Percentiles rank a stretch among this genome's conserved stretches.
These are phyloP conservation scores for Epichloe aotearoae DNA, from an alignment of 2,329 filamentous ascomycete species.

Conservation along the genomic window DNA sequence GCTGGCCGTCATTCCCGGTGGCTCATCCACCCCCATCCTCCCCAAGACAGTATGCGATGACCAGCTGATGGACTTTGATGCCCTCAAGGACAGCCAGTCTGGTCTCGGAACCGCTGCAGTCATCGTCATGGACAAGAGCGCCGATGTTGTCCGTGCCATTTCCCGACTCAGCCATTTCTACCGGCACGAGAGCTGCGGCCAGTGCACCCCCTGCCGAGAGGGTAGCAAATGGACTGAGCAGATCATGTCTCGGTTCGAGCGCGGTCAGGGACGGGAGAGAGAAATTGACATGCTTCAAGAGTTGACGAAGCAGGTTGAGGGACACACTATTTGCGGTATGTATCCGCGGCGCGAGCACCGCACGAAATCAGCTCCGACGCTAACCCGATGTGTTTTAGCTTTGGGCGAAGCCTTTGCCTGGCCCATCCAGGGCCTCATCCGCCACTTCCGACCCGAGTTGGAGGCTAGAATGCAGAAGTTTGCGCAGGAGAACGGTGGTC, in stretches of 20 bases:
- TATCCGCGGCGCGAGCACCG: constrained; percentile 8
- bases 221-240: constrained; percentile 98
- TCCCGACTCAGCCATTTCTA: constrained; percentile 92
- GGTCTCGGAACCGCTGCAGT: constrained; percentile 95
- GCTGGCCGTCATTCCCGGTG: constrained; percentile 86
- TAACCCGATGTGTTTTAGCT: constrained; percentile 32
- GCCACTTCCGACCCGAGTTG: constrained; percentile 93
- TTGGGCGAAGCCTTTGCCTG: constrained; percentile 96
- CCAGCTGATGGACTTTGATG: constrained; percentile 98
- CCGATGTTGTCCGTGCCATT: constrained; percentile 90
- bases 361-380: neutral
- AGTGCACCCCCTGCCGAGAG: constrained; percentile 98
- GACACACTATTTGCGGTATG: constrained; percentile 93
- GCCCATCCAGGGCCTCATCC: constrained; percentile 95
- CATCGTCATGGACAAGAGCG: constrained; percentile 98
- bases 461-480: constrained; percentile 82
- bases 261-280: constrained; percentile 75
- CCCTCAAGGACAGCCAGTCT: constrained; percentile 92
- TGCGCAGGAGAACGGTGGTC: constrained; percentile 56
- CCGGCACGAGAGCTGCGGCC: constrained; percentile 94
- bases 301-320: constrained; percentile 97
- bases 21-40: constrained; percentile 90
- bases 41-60: constrained; percentile 84
- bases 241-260: constrained; percentile 95
- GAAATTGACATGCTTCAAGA: constrained; percentile 99